Base-by-base conservation (phyloP, 306 rosid genomes). In the Prosopis cineraria region DNA sequence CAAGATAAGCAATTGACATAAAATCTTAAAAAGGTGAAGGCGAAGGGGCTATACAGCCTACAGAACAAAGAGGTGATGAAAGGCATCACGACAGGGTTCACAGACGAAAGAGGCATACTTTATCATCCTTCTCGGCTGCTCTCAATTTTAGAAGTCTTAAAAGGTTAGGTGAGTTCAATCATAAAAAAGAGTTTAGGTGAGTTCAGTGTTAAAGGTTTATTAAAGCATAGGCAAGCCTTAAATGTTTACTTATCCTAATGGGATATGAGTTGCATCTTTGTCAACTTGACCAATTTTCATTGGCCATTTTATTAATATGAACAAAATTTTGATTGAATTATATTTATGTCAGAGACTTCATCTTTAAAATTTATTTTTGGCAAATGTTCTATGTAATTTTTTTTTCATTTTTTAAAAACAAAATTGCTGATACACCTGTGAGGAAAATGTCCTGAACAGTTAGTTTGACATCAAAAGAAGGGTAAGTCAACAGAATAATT, bases 1-100 rank as follows among this genome's bases (percentile, higher is more conserved):
- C 22, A 45, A 20, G 30, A 44, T 68, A 59, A 19, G 70, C 27
- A n/a, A n/a, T n/a, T 64, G 70, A n/a, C 16, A 36, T 19, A 29
- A 63, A n/a, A 11, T 17, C 60, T 16, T 45, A 8, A 34, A 25
- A 56, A 20, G n/a, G 6, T 1, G 69, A 10, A 52, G n/a, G 63
- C 31, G 10, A 65, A 34, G 20, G 69, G 29, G 73, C 11, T 34
- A 36, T 9, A 19, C 5, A 11, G 30, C 1, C 19, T 67, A 78
- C 77, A 9, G 73, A 91, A 97, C 99, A 62, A 93, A 93, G 86
- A 96, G 97, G 79, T 91, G 96, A 75, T 98, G 99, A 73, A 96
- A 93, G 30, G 98, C 97, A 78, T 91, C 99, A 75, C 99, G 98
- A 40, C 97, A 96, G 45, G 97, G 97, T 76, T 96, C 98, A 73